These are phyloP conservation scores for Venturia carpophila DNA, from an alignment of 2,329 filamentous ascomycete genomes.

Conservation along the genomic window DNA sequence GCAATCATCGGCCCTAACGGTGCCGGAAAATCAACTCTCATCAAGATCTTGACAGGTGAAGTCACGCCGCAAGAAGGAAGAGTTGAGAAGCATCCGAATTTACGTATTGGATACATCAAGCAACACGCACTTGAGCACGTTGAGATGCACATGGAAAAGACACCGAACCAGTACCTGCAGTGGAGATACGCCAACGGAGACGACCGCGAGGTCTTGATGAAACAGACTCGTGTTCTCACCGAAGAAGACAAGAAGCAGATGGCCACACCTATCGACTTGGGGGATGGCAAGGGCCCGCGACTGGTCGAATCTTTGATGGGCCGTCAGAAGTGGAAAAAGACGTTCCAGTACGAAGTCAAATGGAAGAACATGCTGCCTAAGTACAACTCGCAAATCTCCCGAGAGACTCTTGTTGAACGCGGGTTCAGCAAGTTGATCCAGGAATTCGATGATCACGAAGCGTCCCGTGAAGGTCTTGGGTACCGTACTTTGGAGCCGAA, in stretches of 20 bases:
- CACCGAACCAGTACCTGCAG: constrained; percentile 95
- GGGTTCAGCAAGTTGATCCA: constrained; percentile 93
- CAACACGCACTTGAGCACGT: constrained; percentile 98
- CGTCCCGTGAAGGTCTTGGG: constrained; percentile 94
- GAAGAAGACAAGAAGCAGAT: constrained; percentile 81
- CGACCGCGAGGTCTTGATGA: constrained; percentile 93
- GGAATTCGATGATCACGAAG: constrained; percentile 97
- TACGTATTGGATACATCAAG: constrained; percentile 99
- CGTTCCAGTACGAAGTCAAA: constrained; percentile 98
- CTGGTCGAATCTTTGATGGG: constrained; percentile 86
- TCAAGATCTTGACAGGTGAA: constrained; percentile 94
- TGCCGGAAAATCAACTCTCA: constrained; percentile 95
- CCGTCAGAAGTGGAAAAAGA: constrained; percentile 98
- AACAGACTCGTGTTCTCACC: constrained; percentile 88
- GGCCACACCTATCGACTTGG: constrained; percentile 79
- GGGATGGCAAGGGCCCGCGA: constrained; percentile 68
- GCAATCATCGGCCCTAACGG: constrained; percentile 97
- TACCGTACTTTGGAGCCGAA: constrained; percentile 90
- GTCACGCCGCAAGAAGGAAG: constrained; percentile 72
- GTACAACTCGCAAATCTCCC: constrained; percentile 84
- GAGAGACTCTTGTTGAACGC: constrained; percentile 77
- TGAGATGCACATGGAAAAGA: constrained; percentile 99
- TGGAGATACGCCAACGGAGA: constrained; percentile 98
- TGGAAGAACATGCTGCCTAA: constrained; percentile 86
- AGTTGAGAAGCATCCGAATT: constrained; percentile 96